These are phyloP conservation scores for Neurospora cerealis DNA, from an alignment of 495 filamentous ascomycete genomes.

Conservation along the genomic window DNA sequence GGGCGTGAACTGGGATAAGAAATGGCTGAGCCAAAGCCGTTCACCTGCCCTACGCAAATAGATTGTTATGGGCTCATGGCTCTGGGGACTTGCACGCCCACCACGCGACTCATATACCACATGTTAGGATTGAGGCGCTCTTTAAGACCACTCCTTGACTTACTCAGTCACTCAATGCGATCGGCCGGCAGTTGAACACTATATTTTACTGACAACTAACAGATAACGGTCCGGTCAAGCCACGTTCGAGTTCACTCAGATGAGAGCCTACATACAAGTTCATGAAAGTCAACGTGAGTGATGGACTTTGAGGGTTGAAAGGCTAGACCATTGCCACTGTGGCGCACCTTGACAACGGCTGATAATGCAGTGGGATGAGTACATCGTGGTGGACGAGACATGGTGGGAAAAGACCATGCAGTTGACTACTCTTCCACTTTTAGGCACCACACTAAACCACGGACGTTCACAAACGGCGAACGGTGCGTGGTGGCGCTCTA, in stretches of 20 bases:
- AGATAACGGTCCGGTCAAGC: background rate
- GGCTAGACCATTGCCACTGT: background rate
- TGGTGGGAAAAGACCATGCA: background rate
- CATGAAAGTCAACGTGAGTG: background rate
- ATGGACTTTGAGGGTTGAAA: background rate
- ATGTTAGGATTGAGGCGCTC: background rate
- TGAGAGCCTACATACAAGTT: no score
- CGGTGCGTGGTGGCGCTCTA: background rate
- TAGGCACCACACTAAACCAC: background rate
- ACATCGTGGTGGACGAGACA: background rate
- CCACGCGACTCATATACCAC: background rate
- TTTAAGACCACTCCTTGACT: background rate
- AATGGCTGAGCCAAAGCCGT: background rate
- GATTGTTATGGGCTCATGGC: background rate
- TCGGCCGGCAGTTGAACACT: background rate
- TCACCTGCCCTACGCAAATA: background rate
- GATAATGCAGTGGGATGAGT: background rate
- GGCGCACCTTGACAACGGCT: background rate
- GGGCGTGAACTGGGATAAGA: background rate
- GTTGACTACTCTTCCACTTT: background rate
- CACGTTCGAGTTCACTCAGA: background rate
- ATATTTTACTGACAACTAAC: background rate
- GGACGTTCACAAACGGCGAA: background rate
- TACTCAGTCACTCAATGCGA: background rate
- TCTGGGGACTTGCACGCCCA: background rate